phyloP scores from a whole-genome alignment of 768 basidiomycete species.

The Phanerochaete sordida region DNA sequence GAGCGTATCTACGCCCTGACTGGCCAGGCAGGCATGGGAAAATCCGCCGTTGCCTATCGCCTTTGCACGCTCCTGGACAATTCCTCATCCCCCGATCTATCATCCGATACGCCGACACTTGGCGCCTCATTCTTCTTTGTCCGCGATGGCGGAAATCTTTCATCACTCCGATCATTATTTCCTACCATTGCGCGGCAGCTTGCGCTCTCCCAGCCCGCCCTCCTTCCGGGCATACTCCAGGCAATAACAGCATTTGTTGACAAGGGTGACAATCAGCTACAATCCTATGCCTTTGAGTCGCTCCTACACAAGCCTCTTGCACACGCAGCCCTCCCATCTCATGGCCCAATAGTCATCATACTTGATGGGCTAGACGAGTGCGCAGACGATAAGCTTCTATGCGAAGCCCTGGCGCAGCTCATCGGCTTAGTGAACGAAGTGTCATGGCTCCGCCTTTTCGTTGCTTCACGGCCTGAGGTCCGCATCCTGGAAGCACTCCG shows the following conservation, averaged over 20 bases:
- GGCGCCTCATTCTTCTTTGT: neutral
- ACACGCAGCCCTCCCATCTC: neutral
- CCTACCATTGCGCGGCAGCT: neutral
- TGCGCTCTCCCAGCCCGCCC: neutral
- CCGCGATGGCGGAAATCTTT: neutral
- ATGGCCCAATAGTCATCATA: neutral
- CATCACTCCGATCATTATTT: neutral
- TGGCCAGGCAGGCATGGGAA: slow-evolving; percentile 3
- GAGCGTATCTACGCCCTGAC: neutral
- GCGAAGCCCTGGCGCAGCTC: neutral
- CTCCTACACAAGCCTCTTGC: neutral
- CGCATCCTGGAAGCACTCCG: neutral
- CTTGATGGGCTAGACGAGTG: neutral
- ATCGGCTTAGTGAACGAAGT: neutral
- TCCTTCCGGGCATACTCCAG: neutral
- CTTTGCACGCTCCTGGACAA: neutral
- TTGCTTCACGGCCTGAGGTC: neutral
- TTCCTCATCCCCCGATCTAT: neutral
- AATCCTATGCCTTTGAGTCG: neutral
- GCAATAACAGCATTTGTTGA: neutral
- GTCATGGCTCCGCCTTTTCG: neutral
- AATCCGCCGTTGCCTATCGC: neutral
- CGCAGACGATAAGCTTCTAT: neutral
- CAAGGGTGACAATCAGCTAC: no score
- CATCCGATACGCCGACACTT: neutral